Evolutionary conservation across 129 eudicot genomes (phyloP).

Genomic region (Smallanthus sonchifolius): DNA sequence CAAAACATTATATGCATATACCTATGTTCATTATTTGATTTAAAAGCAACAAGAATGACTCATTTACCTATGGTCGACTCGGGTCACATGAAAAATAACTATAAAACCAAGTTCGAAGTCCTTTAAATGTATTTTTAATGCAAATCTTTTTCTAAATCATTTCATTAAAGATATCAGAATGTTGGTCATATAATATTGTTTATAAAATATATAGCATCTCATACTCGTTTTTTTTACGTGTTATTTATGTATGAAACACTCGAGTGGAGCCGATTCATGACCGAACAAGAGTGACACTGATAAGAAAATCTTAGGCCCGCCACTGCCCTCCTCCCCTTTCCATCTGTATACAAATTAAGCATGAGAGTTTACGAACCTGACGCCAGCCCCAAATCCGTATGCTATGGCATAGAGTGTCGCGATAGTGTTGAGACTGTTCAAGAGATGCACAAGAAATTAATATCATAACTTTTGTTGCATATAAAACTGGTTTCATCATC

Average conservation of each 20-base stretch:
- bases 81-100: too few relatives aligned
- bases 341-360: background rate
- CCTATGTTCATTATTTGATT: too few relatives aligned
- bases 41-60: background rate
- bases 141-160: too few relatives aligned
- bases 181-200: too few relatives aligned
- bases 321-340: background rate
- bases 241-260: background rate
- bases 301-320: background rate
- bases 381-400: constrained; percentile 64
- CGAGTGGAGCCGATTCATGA: too few relatives aligned
- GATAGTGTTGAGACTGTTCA: constrained; percentile 52
- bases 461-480: background rate
- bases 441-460: constrained; percentile 7
- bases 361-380: constrained; percentile 36
- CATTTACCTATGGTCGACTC: background rate
- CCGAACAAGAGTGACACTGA: too few relatives aligned
- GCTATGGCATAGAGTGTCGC: constrained; percentile 64
- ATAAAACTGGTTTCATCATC: background rate
- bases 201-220: too few relatives aligned
- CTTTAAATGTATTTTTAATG: too few relatives aligned
- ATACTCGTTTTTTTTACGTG: background rate
- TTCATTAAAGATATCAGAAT: too few relatives aligned
- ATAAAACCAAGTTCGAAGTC: too few relatives aligned
- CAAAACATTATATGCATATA: background rate